phyloP scores from a whole-genome alignment of 371 early-diverging fungal species.

The Mortierella sp. region DNA sequence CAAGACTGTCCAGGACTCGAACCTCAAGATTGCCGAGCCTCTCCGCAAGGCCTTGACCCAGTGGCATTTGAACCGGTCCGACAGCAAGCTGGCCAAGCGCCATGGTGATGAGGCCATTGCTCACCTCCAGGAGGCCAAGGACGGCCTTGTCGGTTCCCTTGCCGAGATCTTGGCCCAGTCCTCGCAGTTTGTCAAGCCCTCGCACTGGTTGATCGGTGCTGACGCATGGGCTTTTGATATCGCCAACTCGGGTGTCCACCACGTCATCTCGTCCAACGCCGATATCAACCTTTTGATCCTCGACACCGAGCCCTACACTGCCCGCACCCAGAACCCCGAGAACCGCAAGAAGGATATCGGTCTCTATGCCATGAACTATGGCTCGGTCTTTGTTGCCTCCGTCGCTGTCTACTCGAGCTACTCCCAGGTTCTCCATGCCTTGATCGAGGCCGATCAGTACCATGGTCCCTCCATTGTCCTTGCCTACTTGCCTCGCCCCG shows the following conservation, averaged over 20 bases:
- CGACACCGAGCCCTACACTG: slow-evolving; percentile 85
- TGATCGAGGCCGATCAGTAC: slow-evolving; percentile 91
- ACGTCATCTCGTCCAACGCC: slow-evolving; percentile 85
- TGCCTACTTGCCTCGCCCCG: slow-evolving; percentile 83
- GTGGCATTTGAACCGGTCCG: slow-evolving; percentile 74
- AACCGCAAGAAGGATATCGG: slow-evolving; percentile 94
- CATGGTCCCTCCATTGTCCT: slow-evolving; percentile 93
- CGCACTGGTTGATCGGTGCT: slow-evolving; percentile 91
- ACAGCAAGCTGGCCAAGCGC: slow-evolving; percentile 68
- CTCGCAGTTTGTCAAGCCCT: slow-evolving; percentile 66
- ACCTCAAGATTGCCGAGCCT: slow-evolving; percentile 62
- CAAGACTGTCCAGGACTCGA: slow-evolving; percentile 66
- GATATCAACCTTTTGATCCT: slow-evolving; percentile 92
- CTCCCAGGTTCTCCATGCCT: slow-evolving; percentile 87
- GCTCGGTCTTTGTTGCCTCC: slow-evolving; percentile 89
- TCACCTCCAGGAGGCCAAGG: slow-evolving; percentile 57
- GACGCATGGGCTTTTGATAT: slow-evolving; percentile 91
- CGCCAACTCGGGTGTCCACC: slow-evolving; percentile 91
- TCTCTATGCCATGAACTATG: slow-evolving; percentile 95
- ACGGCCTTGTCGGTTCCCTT: slow-evolving; percentile 48
- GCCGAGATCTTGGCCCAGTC: slow-evolving; percentile 58
- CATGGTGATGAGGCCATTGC: slow-evolving; percentile 61
- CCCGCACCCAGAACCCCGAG: slow-evolving; percentile 63
- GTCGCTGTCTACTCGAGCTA: slow-evolving; percentile 89
- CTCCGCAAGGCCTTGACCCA: slow-evolving; percentile 72